phyloP scores from a whole-genome alignment of 352 stramenopile species.

The Phytophthora macrochlamydospora region DNA sequence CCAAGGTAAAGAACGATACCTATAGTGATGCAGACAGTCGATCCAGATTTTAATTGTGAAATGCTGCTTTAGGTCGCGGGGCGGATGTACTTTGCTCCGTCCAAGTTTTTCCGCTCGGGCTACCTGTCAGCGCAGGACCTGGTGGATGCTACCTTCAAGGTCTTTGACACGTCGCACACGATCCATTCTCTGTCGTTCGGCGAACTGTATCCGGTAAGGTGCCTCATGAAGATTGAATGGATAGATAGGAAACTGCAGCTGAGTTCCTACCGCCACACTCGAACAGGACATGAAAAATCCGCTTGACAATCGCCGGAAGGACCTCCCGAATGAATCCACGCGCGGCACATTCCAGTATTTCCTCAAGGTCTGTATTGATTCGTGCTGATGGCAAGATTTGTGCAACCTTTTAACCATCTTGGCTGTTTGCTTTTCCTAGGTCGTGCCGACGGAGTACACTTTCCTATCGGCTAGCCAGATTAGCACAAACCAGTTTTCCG shows the following conservation, averaged over 20 bases:
- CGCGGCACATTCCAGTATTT: constrained; percentile 88
- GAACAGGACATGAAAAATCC: constrained; percentile 85
- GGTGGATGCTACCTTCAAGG: constrained; percentile 69
- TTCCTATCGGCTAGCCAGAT: constrained; percentile 89
- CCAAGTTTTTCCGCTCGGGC: constrained; percentile 82
- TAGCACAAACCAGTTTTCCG: constrained; percentile 98
- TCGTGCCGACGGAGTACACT: constrained; percentile 96
- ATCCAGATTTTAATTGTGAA: neutral
- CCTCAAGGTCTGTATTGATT: constrained; percentile 54
- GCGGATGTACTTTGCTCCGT: constrained; percentile 83
- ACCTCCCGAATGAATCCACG: constrained; percentile 42
- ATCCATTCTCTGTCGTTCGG: constrained; percentile 74
- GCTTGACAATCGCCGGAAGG: constrained; percentile 70
- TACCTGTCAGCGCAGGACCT: constrained; percentile 73
- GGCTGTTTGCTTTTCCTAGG: constrained; percentile 48
- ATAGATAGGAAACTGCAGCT: too few relatives aligned
- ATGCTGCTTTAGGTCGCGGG: constrained; percentile 56
- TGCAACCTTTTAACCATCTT: neutral
- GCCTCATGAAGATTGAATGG: neutral
- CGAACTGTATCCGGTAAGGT: constrained; percentile 67
- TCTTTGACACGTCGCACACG: constrained; percentile 81
- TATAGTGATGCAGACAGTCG: neutral
- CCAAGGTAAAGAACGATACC: constrained; percentile 51
- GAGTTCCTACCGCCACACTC: neutral
- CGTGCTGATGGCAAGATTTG: neutral